Conservation (phyloP, 2,329 filamentous ascomycete species). For the Purpureocillium takamizusanense region DNA sequence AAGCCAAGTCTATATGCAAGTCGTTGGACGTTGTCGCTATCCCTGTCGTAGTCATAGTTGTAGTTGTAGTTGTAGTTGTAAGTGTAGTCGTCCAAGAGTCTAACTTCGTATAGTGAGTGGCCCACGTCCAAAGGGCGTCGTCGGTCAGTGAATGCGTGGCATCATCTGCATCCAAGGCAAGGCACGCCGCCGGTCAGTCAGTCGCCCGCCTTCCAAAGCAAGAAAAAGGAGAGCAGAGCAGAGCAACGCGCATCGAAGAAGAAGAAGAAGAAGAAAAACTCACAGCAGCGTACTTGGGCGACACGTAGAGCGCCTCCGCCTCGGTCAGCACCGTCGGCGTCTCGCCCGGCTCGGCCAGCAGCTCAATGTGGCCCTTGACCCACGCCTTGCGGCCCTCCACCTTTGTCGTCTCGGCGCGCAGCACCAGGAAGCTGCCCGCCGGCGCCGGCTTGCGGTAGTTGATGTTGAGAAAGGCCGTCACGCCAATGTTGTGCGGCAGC, state of each 20-base stretch:
- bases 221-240: too few species aligned
- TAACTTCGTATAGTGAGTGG: too few species aligned
- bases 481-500: conserved; percentile 73
- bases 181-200: neutral
- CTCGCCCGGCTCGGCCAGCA: conserved; percentile 53
- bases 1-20: too few species aligned
- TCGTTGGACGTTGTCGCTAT: too few species aligned
- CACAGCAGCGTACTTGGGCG: conserved; percentile 74
- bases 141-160: conserved; percentile 8
- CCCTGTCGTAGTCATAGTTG: too few species aligned
- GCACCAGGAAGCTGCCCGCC: conserved; percentile 66
- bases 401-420: conserved; percentile 71
- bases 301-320: conserved; percentile 79
- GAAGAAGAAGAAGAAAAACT: conserved; percentile 20
- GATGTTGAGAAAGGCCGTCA: conserved; percentile 78
- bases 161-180: conserved; percentile 10
- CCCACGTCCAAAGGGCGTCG: too few species aligned
- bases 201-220: too few species aligned
- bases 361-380: conserved; percentile 82
- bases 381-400: conserved; percentile 91
- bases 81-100: too few species aligned
- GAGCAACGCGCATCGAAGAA: neutral
- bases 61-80: too few species aligned
- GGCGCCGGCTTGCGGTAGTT: conserved; percentile 77
- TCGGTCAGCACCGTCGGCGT: conserved; percentile 64